phyloP scores from a whole-genome alignment of 257 asterid species.

The Buddleja alternifolia region DNA sequence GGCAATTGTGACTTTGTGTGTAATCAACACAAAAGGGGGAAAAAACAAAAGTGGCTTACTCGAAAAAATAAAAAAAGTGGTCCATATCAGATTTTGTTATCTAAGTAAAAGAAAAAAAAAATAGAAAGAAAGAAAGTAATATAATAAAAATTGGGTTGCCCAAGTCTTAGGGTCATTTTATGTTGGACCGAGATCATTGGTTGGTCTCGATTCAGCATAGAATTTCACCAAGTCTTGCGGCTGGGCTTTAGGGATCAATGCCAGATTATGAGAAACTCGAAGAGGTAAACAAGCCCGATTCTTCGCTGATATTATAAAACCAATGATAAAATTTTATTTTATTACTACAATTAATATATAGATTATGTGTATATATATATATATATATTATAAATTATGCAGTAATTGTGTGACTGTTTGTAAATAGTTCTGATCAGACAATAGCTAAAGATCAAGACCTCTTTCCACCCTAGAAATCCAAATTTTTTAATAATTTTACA shows the following conservation, averaged over 20 bases:
- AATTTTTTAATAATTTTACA: too few relatives aligned
- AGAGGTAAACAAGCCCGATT: slow-evolving; percentile 87
- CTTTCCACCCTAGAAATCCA: slow-evolving; percentile 15
- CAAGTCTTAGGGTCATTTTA: too few relatives aligned
- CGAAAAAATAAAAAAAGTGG: slow-evolving; percentile 26
- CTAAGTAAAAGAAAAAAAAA: neutral
- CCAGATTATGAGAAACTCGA: slow-evolving; percentile 56
- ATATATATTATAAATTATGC: too few relatives aligned
- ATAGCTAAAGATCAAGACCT: slow-evolving; percentile 50
- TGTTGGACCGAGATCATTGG: too few relatives aligned
- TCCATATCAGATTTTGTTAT: slow-evolving; percentile 31
- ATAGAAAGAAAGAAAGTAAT: neutral
- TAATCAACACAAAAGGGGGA: slow-evolving; percentile 12
- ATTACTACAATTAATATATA: too few relatives aligned
- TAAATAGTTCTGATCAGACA: slow-evolving; percentile 34
- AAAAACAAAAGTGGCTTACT: too few relatives aligned
- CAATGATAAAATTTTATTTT: slow-evolving; percentile 37
- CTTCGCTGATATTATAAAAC: slow-evolving; percentile 67
- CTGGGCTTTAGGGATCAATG: slow-evolving; percentile 50
- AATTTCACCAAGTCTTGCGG: too few relatives aligned
- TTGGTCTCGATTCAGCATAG: too few relatives aligned
- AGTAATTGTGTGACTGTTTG: too few relatives aligned
- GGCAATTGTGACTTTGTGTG: neutral
- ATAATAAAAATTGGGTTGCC: slow-evolving; percentile 22
- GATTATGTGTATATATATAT: too few relatives aligned